phyloP scores from a whole-genome alignment of 108 stramenopile genomes.

The Nannochloropsis salina region DNA sequence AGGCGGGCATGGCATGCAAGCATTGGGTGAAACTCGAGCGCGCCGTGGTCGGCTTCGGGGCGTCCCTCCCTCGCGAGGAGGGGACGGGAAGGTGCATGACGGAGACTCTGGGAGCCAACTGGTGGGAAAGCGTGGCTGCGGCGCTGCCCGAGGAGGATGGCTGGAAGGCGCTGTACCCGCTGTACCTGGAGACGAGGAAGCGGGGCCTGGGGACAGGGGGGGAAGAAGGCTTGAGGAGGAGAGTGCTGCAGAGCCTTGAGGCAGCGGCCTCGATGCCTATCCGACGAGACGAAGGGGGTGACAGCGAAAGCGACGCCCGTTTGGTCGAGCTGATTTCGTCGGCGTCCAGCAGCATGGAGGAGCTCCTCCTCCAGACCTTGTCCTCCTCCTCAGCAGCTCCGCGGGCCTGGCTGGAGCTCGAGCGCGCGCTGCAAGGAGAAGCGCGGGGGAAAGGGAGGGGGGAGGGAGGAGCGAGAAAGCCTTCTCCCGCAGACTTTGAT shows the following conservation, averaged over 20 bases:
- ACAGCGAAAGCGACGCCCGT: neutral
- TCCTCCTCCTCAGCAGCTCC: neutral
- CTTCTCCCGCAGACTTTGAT: neutral
- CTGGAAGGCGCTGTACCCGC: neutral
- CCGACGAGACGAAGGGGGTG: neutral
- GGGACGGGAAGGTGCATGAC: neutral
- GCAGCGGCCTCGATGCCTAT: neutral
- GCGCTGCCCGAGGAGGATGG: neutral
- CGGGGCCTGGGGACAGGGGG: neutral
- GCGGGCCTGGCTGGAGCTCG: neutral
- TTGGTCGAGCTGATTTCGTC: neutral
- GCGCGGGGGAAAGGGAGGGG: neutral
- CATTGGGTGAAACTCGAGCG: neutral
- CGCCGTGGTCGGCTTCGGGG: neutral
- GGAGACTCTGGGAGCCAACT: neutral
- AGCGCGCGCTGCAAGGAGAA: neutral
- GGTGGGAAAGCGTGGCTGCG: neutral
- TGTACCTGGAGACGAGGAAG: neutral
- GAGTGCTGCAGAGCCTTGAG: neutral
- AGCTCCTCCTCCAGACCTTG: neutral
- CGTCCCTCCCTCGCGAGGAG: neutral
- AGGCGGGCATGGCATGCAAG: neutral
- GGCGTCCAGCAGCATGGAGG: neutral
- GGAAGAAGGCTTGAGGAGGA: slow-evolving; percentile 1
- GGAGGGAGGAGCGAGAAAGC: neutral